Evolutionary conservation across 2,329 filamentous ascomycete species (phyloP).

Genomic region (Cytospora paraplurivora): DNA sequence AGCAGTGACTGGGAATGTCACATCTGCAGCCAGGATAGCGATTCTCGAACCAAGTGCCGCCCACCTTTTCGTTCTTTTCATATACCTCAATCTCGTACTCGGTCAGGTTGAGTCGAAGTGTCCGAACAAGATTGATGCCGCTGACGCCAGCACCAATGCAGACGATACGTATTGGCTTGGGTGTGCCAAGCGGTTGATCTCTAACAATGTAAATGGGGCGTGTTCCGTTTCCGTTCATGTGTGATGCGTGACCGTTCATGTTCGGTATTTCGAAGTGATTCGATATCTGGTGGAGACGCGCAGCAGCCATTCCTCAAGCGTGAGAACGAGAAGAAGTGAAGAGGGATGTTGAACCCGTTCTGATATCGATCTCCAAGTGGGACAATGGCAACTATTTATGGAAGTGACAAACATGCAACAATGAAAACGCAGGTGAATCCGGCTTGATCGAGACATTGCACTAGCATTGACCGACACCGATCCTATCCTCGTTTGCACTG

Average conservation of each 20-base stretch:
- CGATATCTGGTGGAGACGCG: constrained; percentile 1
- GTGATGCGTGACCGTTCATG: constrained; percentile 20
- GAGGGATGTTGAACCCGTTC: neutral
- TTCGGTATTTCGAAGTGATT: constrained; percentile 1
- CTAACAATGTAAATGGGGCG: constrained; percentile 38
- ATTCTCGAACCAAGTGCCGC: constrained; percentile 63
- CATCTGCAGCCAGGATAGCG: constrained; percentile 60
- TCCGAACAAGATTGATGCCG: constrained; percentile 49
- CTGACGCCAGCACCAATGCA: constrained; percentile 49
- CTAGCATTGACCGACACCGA: constrained; percentile 5
- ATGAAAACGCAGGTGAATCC: neutral
- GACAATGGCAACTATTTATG: constrained; percentile 15
- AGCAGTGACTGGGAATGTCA: constrained; percentile 62
- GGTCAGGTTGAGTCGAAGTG: constrained; percentile 45
- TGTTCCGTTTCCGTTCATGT: constrained; percentile 26
- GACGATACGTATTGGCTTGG: constrained; percentile 46
- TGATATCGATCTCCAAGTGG: neutral
- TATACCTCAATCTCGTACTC: constrained; percentile 53
- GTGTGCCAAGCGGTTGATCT: constrained; percentile 43
- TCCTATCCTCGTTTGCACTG: constrained; percentile 9
- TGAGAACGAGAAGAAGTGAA: neutral
- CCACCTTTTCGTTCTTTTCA: constrained; percentile 58
- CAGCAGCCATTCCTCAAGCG: constrained; percentile 9
- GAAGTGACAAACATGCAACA: neutral
- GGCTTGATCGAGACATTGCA: constrained; percentile 7